Base-by-base conservation (phyloP, 1,139 yeast genomes). In the Candida pseudocylindracea region DNA sequence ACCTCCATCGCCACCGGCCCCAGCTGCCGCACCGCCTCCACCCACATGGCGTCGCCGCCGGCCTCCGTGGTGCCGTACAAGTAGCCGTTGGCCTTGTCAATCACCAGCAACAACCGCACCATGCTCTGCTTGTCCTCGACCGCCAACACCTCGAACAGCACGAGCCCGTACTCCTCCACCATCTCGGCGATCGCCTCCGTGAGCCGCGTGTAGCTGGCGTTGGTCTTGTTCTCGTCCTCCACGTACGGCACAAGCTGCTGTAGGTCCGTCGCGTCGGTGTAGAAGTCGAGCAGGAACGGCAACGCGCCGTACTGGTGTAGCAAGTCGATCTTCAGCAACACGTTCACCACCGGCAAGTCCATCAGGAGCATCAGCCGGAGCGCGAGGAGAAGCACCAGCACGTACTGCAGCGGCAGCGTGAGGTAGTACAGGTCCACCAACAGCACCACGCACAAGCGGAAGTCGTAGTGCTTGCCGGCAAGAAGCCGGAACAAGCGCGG, bases 31-130 rank as follows among this genome's bases (percentile, higher is more conserved):
- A 88, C 67, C 0, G 95, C 94, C 42, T 85, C 94, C 11, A 85
- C 78, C 98, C 98, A 91, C 3, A 88, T 72, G 0, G 91, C 67
- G 48, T 91, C 99, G 12, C 96, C 96, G 3, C 95, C 94, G 10
- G 85, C 62, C 42, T 91, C 99, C 27, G 83, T 76, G 2, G 83
- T 57, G 0, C 99, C 99, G 55, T 80, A 83, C 41, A 79, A 65
- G 48, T 91, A 91, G 0, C 99, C 99, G 42, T 74, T 79, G 2
- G 95, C 91, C 46, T 78, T 81, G 47, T 91, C 99, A 10, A 91
- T 68, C 1, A 69, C 59, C 11, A 76, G 63, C 34, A 88, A 60
- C 28, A 91, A 51, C 34, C 73, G 64, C 28, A 88, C 83, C 98
- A 91, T 88, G 28, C 91, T 72, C 40, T 72, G 70, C 46, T 85